Base-by-base conservation (phyloP, 148 eudicot genomes). In the Diospyros lotus region DNA sequence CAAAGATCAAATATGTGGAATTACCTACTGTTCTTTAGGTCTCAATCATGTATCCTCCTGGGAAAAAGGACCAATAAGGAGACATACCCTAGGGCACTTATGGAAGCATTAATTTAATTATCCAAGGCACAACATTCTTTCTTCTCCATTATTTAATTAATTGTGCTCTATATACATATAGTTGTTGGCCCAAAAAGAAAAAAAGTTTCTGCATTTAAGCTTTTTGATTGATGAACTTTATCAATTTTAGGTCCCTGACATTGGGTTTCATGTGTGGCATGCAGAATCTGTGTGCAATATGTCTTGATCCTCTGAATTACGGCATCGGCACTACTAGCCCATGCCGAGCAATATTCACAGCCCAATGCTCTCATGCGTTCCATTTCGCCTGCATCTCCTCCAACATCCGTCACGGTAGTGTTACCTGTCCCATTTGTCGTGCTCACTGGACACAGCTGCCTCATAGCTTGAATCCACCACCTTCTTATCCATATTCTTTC, bases 381-480 rank as follows among this genome's bases (percentile, higher is more conserved):
- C 98, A 93, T 72, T 84, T 93, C 48, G 83, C 88, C 48, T 93
- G 98, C 83, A 93, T 93, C 68, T 87, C 98, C 56, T 93, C 98
- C 66, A 93, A 93, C 39, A 89, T 93, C 39, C 87, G 92, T 68
- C 98, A 93, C 43, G 98, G 98, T 13, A 91, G 89, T 72, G 77
- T 90, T 40, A 86, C 91, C 58, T 93, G 98, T 73, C 98, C 98
- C 58, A 90, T 93, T 40, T 93, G 98, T 77, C 88, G 98, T 50
- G 98, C 98, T 4, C 93, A 86, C 38, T 93, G 98, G 98, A 89
- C 96, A 12, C 89, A 89, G 58, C 83, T 93, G n/a, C 98, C 98
- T 2, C 96, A 86, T 41, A 87, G 87, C 73, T 71, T 89, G 40
- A 85, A 83, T 51, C 80, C 85, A 51, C 91, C 28, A 28, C 28